Evolutionary conservation across 176 grass and related monocot species (phyloP).

Genomic region (Elaeis guineensis): DNA sequence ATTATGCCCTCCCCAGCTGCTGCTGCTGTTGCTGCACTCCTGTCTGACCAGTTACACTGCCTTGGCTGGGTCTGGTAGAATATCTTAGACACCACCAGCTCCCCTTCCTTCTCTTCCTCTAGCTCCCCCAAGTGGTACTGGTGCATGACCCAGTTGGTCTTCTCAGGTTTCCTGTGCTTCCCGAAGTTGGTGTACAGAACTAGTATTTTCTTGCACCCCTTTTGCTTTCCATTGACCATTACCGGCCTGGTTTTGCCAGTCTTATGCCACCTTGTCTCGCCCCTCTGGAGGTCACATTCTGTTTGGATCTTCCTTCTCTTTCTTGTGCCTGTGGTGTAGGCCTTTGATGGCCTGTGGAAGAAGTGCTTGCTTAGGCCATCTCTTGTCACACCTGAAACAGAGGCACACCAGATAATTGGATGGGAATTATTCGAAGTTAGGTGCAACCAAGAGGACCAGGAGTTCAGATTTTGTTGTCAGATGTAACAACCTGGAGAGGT

Average conservation of each 20-base stretch:
- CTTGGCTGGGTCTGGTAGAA: slow-evolving; percentile 95
- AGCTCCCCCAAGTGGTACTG: slow-evolving; percentile 80
- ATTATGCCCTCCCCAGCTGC: background rate
- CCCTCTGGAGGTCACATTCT: slow-evolving; percentile 4
- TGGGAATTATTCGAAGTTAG: background rate
- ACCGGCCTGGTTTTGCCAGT: slow-evolving; percentile 86
- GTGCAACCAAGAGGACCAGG: background rate
- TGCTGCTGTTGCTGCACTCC: background rate
- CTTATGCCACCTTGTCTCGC: slow-evolving; percentile 97
- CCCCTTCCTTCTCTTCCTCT: slow-evolving; percentile 78
- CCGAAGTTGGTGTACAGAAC: slow-evolving; percentile 95
- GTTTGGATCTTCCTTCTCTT: slow-evolving; percentile 81
- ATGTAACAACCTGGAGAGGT: slow-evolving; percentile 15
- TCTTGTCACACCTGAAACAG: slow-evolving; percentile 55
- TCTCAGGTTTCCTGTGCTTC: slow-evolving; percentile 65
- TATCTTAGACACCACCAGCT: slow-evolving; percentile 94
- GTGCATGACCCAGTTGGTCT: slow-evolving; percentile 99
- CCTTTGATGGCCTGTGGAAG: slow-evolving; percentile 90
- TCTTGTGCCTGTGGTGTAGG: slow-evolving; percentile 90
- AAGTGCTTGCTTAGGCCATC: slow-evolving; percentile 85
- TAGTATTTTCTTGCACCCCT: slow-evolving; percentile 92
- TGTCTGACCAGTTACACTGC: slow-evolving; percentile 35
- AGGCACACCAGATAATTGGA: background rate
- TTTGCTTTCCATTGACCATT: slow-evolving; percentile 45
- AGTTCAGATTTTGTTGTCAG: slow-evolving; percentile 12